Conservation (phyloP, 805 yeast species). For the Schwanniomyces yamadae region DNA sequence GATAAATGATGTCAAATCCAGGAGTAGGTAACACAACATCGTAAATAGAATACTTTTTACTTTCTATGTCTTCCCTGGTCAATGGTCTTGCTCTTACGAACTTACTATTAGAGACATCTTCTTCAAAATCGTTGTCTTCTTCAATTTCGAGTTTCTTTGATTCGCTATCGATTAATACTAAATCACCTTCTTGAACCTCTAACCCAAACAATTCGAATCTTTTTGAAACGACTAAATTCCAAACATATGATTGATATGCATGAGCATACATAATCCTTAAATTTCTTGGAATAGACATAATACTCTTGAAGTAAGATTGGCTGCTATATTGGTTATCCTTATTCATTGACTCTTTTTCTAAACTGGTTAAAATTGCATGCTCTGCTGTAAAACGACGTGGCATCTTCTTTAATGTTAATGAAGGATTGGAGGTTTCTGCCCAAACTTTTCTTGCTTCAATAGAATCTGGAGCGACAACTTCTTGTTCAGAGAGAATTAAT, state of each 20-base stretch:
- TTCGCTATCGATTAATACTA: slow-evolving; percentile 46
- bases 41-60: slow-evolving; percentile 60
- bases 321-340: slow-evolving; percentile 45
- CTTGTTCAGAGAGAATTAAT: slow-evolving; percentile 81
- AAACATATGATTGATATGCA: slow-evolving; percentile 93
- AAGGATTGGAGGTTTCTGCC: slow-evolving; percentile 70
- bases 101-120: slow-evolving; percentile 61
- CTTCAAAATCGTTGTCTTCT: slow-evolving; percentile 52
- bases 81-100: slow-evolving; percentile 70
- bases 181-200: slow-evolving; percentile 74
- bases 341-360: slow-evolving; percentile 51
- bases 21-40: slow-evolving; percentile 96
- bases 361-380: slow-evolving; percentile 59
- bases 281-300: slow-evolving; percentile 89
- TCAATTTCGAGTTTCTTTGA: slow-evolving; percentile 11
- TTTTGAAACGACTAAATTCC: slow-evolving; percentile 85
- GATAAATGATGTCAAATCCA: slow-evolving; percentile 89
- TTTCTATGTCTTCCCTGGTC: slow-evolving; percentile 67
- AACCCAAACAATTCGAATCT: slow-evolving; percentile 72
- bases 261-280: slow-evolving; percentile 93
- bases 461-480: slow-evolving; percentile 77
- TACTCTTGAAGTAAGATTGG: slow-evolving; percentile 69
- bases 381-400: slow-evolving; percentile 91
- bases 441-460: slow-evolving; percentile 79
- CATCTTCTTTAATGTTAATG: slow-evolving; percentile 66